Evolutionary conservation across 148 eudicot genomes (phyloP).

Genomic region (Chenopodium formosanum): DNA sequence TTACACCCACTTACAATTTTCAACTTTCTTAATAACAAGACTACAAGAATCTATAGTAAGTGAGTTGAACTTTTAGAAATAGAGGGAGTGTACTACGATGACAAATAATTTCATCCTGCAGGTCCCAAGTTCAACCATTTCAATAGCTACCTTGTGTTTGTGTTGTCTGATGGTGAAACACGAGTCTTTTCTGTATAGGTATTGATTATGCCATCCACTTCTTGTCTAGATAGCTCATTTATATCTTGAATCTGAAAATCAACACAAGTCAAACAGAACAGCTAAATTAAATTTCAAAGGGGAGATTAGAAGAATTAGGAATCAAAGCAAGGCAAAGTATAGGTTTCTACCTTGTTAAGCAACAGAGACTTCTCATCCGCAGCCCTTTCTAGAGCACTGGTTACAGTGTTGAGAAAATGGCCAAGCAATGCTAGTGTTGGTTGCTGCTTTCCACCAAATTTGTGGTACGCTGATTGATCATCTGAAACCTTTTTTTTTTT

Average conservation of each 20-base stretch:
- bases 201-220: slow-evolving; percentile 84
- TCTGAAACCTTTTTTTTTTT: slow-evolving; percentile 51
- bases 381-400: slow-evolving; percentile 78
- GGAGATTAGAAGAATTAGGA: background rate
- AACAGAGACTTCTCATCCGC: slow-evolving; percentile 75
- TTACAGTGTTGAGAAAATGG: slow-evolving; percentile 53
- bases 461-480: slow-evolving; percentile 40
- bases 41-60: too few species aligned
- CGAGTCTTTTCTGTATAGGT: slow-evolving; percentile 49
- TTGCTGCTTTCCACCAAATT: slow-evolving; percentile 57
- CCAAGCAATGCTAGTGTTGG: slow-evolving; percentile 66
- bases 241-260: slow-evolving; percentile 77
- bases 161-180: slow-evolving; percentile 72
- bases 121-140: background rate
- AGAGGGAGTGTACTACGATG: background rate
- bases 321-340: background rate
- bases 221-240: slow-evolving; percentile 94
- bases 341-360: slow-evolving; percentile 67
- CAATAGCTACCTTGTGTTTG: slow-evolving; percentile 64
- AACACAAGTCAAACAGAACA: slow-evolving; percentile 11
- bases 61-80: too few species aligned
- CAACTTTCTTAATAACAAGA: too few species aligned
- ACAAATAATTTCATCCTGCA: background rate
- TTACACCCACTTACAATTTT: too few species aligned
- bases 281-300: slow-evolving; percentile 11